Conservation (phyloP, 148 eudicot genomes). For the Camellia lanceoleosa region DNA sequence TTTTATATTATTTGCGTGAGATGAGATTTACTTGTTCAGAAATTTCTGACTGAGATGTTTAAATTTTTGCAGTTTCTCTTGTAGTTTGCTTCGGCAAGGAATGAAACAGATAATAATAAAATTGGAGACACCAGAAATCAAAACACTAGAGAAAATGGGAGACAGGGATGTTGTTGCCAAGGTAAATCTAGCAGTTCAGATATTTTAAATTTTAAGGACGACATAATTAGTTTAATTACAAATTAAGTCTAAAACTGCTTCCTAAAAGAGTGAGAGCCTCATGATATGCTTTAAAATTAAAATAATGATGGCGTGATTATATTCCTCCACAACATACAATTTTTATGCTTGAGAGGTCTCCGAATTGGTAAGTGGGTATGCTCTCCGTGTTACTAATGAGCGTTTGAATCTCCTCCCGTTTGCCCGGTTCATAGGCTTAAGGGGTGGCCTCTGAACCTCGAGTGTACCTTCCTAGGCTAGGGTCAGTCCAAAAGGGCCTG, state of each 20-base stretch:
- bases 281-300: background rate
- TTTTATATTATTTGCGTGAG: background rate
- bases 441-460: too few species aligned
- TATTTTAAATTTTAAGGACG: background rate
- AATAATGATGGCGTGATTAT: background rate
- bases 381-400: too few species aligned
- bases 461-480: too few species aligned
- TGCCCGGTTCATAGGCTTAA: too few species aligned
- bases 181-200: constrained; percentile 34
- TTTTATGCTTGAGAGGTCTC: background rate
- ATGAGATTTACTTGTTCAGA: background rate
- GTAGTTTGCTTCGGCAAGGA: constrained; percentile 94
- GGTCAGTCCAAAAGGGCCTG: too few species aligned
- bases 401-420: too few species aligned
- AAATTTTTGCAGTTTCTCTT: constrained; percentile 59
- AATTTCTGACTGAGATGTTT: constrained; percentile 21
- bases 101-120: constrained; percentile 80
- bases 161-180: constrained; percentile 56
- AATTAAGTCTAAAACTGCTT: background rate
- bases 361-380: too few species aligned
- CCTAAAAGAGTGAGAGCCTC: background rate
- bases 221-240: background rate
- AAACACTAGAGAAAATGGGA: constrained; percentile 62
- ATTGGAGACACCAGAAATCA: constrained; percentile 73
- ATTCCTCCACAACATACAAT: background rate